phyloP scores from a whole-genome alignment of 768 basidiomycete species.

The Suillus subluteus region DNA sequence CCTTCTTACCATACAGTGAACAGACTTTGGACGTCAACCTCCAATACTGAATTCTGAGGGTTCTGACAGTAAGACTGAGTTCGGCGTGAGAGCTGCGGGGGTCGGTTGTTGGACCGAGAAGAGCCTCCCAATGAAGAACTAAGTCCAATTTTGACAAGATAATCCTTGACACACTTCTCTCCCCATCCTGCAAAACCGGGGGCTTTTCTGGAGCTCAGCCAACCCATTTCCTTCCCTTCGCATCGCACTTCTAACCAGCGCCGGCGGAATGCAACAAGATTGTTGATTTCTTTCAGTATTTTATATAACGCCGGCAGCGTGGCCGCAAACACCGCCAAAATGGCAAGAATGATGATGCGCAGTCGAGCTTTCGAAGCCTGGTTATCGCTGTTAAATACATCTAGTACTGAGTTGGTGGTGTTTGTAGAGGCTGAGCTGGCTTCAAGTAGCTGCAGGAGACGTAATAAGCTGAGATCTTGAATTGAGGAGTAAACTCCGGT shows the following conservation, averaged over 20 bases:
- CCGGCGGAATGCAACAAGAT: constrained; percentile 53
- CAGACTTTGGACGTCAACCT: constrained; percentile 70
- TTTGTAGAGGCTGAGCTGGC: constrained; percentile 39
- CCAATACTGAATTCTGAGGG: constrained; percentile 48
- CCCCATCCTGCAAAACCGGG: constrained; percentile 75
- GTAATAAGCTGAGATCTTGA: constrained; percentile 76
- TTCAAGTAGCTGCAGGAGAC: constrained; percentile 68
- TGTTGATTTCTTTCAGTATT: constrained; percentile 66
- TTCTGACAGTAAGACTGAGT: constrained; percentile 23
- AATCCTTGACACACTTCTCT: constrained; percentile 73
- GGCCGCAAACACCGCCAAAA: constrained; percentile 62
- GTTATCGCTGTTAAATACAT: constrained; percentile 37
- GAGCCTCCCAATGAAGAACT: constrained; percentile 54
- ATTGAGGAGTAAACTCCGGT: constrained; percentile 68
- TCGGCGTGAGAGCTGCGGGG: constrained; percentile 33
- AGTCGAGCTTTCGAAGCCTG: constrained; percentile 51
- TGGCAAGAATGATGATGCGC: constrained; percentile 71
- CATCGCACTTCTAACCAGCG: constrained; percentile 69
- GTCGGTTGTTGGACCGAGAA: constrained; percentile 32
- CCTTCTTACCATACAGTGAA: constrained; percentile 72
- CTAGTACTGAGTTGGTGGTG: constrained; percentile 27
- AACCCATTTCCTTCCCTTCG: constrained; percentile 73
- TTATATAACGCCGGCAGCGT: constrained; percentile 67
- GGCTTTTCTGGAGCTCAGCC: constrained; percentile 64
- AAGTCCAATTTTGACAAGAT: constrained; percentile 65